phyloP scores from a whole-genome alignment of 2,329 filamentous ascomycete genomes.

The Talaromyces verruculosus region DNA sequence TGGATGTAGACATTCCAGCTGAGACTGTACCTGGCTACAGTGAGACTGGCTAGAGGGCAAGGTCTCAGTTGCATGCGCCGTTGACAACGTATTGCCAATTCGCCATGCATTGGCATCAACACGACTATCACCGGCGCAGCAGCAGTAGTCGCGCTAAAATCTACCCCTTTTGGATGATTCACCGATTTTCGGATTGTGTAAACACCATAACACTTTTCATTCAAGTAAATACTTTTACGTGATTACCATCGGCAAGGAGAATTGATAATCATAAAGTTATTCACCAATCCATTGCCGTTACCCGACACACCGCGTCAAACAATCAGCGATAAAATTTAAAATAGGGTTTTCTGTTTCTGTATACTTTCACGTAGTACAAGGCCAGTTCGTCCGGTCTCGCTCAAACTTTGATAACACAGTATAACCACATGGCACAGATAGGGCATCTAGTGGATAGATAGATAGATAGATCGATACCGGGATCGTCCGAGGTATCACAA shows the following conservation, averaged over 20 bases:
- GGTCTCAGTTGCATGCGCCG: neutral
- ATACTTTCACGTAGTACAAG: neutral
- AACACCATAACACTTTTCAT: neutral
- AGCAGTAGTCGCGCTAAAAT: neutral
- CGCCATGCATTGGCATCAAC: neutral
- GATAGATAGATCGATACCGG: neutral
- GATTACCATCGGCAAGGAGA: neutral
- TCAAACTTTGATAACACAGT: neutral
- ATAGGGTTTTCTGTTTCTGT: neutral
- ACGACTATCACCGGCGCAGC: neutral
- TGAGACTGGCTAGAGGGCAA: neutral
- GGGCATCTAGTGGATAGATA: neutral
- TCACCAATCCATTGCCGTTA: neutral
- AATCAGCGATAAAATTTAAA: neutral
- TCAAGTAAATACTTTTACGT: neutral
- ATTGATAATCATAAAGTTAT: neutral
- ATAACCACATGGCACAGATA: neutral
- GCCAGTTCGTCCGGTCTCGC: slow-evolving; percentile 8
- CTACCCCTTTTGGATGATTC: no score
- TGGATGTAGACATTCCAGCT: neutral
- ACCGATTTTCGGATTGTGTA: neutral
- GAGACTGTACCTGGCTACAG: neutral
- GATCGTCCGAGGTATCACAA: slow-evolving; percentile 8
- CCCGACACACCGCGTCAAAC: neutral
- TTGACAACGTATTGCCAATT: neutral